Base-by-base conservation (phyloP, 2,329 filamentous ascomycete genomes). In the Remersonia thermophila region DNA sequence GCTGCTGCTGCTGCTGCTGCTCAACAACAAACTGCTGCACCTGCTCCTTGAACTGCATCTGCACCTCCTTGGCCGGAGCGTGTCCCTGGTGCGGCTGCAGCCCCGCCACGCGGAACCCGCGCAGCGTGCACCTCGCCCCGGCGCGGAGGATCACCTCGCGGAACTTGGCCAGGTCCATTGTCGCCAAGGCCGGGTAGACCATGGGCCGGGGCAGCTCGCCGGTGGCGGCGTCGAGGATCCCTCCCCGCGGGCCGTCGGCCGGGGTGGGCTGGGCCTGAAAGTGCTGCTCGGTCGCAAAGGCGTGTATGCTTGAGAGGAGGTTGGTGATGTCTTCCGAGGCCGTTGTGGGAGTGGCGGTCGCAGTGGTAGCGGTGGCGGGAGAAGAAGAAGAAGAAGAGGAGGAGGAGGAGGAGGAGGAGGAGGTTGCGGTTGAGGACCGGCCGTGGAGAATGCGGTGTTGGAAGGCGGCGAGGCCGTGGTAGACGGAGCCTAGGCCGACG, bases 401-500 rank as follows among this genome's bases (percentile, higher is more conserved):
- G n/a, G n/a, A n/a, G n/a, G n/a, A n/a, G n/a, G n/a, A n/a, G n/a
- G n/a, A n/a, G n/a, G n/a, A n/a, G n/a, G n/a, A n/a, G n/a, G n/a
- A n/a, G n/a, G n/a, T n/a, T n/a, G 20, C 20, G 5, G 20, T 23
- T 9, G 20, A 23, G 20, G 5, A 5, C 20, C 15, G 25, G 25
- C 14, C 4, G 14, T 8, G 36, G 25, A 23, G 9, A 9, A 23
- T 23, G 20, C 20, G 17, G 12, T 27, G 13, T 15, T 3, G 16
- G 36, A 30, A 35, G 9, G 18, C 5, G 12, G 30, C 26, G 18
- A 41, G 27, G 17, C 39, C 47, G 38, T 56, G 53, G 41, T 52
- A 54, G 10, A 57, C 44, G 17, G 45, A 46, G 3, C 50, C 52
- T 6, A 57, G 51, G 1, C 48, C 54, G 26, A 48, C 45, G 7